Base-by-base conservation (phyloP, 305 asterid genomes). In the Rubia occidens region DNA sequence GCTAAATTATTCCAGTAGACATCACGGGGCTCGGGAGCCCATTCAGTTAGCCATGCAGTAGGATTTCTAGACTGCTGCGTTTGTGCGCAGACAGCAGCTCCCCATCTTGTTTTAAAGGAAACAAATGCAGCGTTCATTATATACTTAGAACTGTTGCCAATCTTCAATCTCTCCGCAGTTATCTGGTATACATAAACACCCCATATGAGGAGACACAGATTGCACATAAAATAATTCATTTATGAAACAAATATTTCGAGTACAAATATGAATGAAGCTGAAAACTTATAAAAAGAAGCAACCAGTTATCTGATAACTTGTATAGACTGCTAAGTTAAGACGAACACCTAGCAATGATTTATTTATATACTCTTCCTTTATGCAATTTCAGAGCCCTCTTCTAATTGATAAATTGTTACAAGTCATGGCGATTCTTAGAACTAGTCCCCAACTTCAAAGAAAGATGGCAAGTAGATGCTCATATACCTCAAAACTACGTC, bases 11-110 rank as follows among this genome's bases (percentile, higher is more conserved):
- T 77, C 98, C 98, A 93, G 75, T 80, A 93, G 56, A 93, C 83
- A 58, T 93, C 95, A 60, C 96, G 92, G 26, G 98, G 98, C 81
- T 93, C 98, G 47, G 98, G 76, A 56, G 98, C 97, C 98, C 98
- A 93, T 74, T 86, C 97, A 14, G 98, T 90, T 66, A 93, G 78
- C 98, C 98, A 93, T 74, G 82, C 14, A 32, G 98, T 93, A 8
- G 98, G 98, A 59, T 93, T 88, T 83, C 95, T 80, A 56, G 94
- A 77, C 78, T 88, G 97, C 78, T 87, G 91, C 20, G 98, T 93
- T 84, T 93, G 98, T 44, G 97, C 98, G 78, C 97, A 88, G 74
- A 90, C 98, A 74, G 96, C 97, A 66, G 98, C 98, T 67, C 84
- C 98, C 96, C 97, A 93, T 68, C 98, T 85, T 68, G 90, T 83